Conservation (phyloP, 176 grass and related monocot species). For the Paspalum vaginatum region DNA sequence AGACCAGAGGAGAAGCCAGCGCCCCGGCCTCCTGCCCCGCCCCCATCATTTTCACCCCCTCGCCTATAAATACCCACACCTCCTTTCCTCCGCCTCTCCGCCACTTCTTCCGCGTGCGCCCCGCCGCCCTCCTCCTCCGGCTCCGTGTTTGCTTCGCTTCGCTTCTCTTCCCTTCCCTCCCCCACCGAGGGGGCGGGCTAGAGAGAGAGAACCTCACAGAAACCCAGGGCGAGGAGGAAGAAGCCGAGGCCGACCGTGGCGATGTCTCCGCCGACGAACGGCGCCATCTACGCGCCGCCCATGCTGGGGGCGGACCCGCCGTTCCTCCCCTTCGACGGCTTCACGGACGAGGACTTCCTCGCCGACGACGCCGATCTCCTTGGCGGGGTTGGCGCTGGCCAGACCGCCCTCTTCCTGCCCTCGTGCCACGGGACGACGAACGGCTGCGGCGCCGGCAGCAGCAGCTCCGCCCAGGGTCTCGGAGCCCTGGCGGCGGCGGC, state of each 20-base stretch:
- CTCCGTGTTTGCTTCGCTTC: conserved; percentile 7
- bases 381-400: not conserved
- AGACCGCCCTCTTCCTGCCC: conserved; percentile 8
- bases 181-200: not conserved
- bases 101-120: conserved; percentile 37
- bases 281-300: conserved; percentile 18
- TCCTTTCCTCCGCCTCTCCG: conserved; percentile 33
- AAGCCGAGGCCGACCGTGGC: not conserved
- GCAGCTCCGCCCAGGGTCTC: not conserved
- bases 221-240: not conserved
- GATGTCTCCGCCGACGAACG: conserved; percentile 64
- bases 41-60: conserved; percentile 36
- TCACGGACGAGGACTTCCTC: conserved; percentile 41
- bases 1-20: conserved; percentile 25
- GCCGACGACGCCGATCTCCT: not conserved
- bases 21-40: not conserved
- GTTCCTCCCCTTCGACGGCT: conserved; percentile 44
- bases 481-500: conserved; percentile 24
- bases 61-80: conserved; percentile 42
- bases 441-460: not conserved
- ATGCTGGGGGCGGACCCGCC: conserved; percentile 27
- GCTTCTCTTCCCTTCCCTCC: not conserved
- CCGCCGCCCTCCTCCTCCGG: conserved; percentile 26
- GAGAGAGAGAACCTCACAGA: not conserved
- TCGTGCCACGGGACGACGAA: conserved; percentile 23